Percentiles rank a stretch among this genome's conserved stretches.
These are phyloP conservation scores for Stentor roeselii DNA, from an alignment of 73 alveolate species.

Conservation along the genomic window DNA sequence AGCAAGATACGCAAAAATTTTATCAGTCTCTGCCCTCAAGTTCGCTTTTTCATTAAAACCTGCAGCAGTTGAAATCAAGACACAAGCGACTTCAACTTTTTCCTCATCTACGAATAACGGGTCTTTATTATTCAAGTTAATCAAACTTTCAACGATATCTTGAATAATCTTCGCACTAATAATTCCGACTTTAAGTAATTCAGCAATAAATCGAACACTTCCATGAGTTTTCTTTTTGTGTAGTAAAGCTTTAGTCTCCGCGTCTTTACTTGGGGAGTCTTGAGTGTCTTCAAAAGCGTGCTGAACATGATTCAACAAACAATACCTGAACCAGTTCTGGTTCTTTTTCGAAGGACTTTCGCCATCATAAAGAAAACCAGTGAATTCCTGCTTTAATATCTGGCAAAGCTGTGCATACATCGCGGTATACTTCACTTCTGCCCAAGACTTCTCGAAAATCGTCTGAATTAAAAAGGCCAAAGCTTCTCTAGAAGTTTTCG, in stretches of 20 bases:
- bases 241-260: background rate
- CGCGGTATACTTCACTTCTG: slow-evolving; percentile 25
- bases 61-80: slow-evolving; percentile 6
- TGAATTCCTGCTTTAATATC: background rate
- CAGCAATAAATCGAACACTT: slow-evolving; percentile 29
- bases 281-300: background rate
- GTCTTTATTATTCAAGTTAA: background rate
- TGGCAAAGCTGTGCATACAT: slow-evolving; percentile 32
- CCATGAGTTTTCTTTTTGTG: slow-evolving; percentile 24
- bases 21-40: background rate
- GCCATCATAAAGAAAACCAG: background rate
- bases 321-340: background rate
- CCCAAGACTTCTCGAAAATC: slow-evolving; percentile 17
- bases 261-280: slow-evolving; percentile 6
- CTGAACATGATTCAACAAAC: background rate
- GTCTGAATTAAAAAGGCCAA: background rate
- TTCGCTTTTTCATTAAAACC: background rate
- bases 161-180: slow-evolving; percentile 5
- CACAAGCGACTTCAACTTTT: slow-evolving; percentile 19
- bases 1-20: background rate
- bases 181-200: background rate
- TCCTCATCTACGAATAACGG: background rate
- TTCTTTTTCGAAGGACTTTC: background rate
- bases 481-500: background rate
- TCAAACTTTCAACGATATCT: background rate